Conservation (phyloP, 1,139 yeast genomes). For the Geotrichum australiense region DNA sequence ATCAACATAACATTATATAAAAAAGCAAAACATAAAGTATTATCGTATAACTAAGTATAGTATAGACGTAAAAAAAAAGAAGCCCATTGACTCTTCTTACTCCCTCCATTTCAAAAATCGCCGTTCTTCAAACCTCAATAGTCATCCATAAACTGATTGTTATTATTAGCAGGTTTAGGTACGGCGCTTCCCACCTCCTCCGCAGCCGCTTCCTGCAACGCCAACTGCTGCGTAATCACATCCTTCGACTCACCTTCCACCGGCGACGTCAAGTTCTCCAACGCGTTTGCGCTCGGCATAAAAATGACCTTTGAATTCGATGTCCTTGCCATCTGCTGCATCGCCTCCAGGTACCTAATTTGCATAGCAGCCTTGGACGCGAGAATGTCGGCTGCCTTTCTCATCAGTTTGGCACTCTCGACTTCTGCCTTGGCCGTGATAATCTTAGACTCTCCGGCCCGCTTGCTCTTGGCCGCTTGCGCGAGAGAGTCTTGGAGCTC, state of each 20-base stretch:
- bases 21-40: too few relatives aligned
- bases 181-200: too few relatives aligned
- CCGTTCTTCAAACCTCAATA: too few relatives aligned
- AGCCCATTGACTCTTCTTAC: too few relatives aligned
- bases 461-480: conserved; percentile 69
- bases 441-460: conserved; percentile 73
- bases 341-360: conserved; percentile 72
- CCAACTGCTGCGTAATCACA: too few relatives aligned
- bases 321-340: conserved; percentile 63
- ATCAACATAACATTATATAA: too few relatives aligned
- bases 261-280: conserved; percentile 32
- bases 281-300: conserved; percentile 51
- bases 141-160: too few relatives aligned
- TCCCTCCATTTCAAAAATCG: too few relatives aligned
- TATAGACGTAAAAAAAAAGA: too few relatives aligned
- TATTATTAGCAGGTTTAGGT: too few relatives aligned
- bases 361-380: conserved; percentile 77
- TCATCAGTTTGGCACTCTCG: conserved; percentile 68
- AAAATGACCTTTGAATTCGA: conserved; percentile 63
- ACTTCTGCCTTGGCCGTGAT: conserved; percentile 73
- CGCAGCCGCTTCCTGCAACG: too few relatives aligned
- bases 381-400: conserved; percentile 71
- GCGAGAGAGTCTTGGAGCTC: conserved; percentile 58
- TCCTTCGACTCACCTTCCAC: neutral
- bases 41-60: too few relatives aligned